Percentiles rank a stretch among this genome's conserved stretches.
Conservation (phyloP, 2,329 filamentous ascomycete species). For the Immersiporthe knoxdaviesiana region DNA sequence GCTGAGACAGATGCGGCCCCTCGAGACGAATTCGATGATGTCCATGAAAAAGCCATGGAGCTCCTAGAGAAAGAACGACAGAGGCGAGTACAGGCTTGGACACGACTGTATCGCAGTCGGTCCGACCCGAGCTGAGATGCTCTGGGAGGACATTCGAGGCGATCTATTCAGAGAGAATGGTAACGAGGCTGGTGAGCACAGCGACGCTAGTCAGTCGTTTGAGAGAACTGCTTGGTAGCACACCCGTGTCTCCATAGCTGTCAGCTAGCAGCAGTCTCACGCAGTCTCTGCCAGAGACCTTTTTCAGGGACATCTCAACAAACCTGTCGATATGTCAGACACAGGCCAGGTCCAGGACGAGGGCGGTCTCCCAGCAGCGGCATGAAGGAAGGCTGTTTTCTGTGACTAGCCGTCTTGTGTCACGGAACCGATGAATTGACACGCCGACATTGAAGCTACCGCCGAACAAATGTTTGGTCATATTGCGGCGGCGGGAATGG, state of each 20-base stretch:
- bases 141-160: neutral
- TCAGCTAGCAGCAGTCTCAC: neutral
- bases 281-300: neutral
- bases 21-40: neutral
- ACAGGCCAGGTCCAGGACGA: neutral
- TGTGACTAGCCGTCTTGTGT: neutral
- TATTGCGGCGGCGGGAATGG: neutral
- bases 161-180: neutral
- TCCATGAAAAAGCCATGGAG: neutral
- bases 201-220: neutral
- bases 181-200: no score
- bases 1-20: neutral
- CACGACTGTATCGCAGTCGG: neutral
- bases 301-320: neutral
- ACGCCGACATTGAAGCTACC: neutral
- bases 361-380: neutral
- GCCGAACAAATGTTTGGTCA: neutral
- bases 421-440: neutral
- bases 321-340: neutral
- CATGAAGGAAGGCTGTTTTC: neutral
- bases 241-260: neutral
- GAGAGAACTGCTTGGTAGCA: neutral
- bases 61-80: neutral
- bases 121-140: neutral
- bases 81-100: neutral